These are phyloP conservation scores for Fusarium marasasianum DNA, from an alignment of 2,329 filamentous ascomycete genomes.

Conservation along the genomic window DNA sequence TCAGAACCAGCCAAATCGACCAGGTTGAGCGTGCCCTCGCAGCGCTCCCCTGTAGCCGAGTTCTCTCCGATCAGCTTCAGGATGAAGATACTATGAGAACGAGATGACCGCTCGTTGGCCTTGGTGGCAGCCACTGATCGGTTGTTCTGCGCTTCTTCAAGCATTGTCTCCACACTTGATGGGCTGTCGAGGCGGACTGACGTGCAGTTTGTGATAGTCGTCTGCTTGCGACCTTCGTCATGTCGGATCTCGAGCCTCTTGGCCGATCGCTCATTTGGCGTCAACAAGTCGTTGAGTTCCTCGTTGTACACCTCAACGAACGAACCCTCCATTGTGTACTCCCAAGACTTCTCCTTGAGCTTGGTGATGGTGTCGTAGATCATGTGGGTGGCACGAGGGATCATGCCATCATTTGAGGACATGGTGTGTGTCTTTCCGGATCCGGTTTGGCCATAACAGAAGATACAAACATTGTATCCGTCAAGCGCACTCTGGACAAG, in stretches of 20 bases:
- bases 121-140: conserved; percentile 96
- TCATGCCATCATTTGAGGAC: conserved; percentile 92
- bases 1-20: conserved; percentile 96
- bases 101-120: conserved; percentile 92
- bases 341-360: conserved; percentile 91
- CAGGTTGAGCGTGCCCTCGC: conserved; percentile 92
- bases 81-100: conserved; percentile 96
- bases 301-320: conserved; percentile 99
- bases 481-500: conserved; percentile 96
- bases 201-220: conserved; percentile 81
- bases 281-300: conserved; percentile 88
- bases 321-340: conserved; percentile 91
- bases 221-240: conserved; percentile 83
- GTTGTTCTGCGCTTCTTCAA: conserved; percentile 83
- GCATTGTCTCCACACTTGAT: conserved; percentile 79
- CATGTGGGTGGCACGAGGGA: conserved; percentile 89
- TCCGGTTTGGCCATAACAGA: conserved; percentile 97
- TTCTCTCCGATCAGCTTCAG: conserved; percentile 81
- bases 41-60: conserved; percentile 78
- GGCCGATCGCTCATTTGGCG: conserved; percentile 62
- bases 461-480: conserved; percentile 98
- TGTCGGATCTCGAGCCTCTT: conserved; percentile 92
- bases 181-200: conserved; percentile 82
- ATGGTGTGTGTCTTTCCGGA: conserved; percentile 98
- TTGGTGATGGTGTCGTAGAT: conserved; percentile 89